A percentile compares a stretch with the other conserved stretches of the same genome.
These are phyloP conservation scores for Lactarius vividus DNA, from an alignment of 768 basidiomycete genomes.

Conservation along the genomic window DNA sequence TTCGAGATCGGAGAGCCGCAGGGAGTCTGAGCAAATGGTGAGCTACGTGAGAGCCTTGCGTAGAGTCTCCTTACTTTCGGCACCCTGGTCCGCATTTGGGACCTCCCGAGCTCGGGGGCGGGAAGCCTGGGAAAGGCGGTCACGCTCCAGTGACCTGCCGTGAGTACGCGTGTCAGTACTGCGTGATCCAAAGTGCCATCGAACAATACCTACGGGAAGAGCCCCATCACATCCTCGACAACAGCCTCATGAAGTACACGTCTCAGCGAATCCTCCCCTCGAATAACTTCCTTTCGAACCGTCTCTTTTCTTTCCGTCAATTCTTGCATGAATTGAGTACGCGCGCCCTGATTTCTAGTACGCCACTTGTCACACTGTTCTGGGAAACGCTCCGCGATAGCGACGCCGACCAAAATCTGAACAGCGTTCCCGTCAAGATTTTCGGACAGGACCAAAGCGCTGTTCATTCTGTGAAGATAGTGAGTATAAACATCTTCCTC, in stretches of 20 bases:
- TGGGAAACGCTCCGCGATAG: conserved; percentile 2
- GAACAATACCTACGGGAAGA: conserved; percentile 13
- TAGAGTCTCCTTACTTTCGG: background rate
- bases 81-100: background rate
- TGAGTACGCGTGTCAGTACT: background rate
- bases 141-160: conserved; percentile 11
- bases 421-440: conserved; percentile 5
- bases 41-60: background rate
- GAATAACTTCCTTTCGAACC: background rate
- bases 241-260: conserved; percentile 6
- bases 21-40: background rate
- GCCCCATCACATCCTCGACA: conserved; percentile 1
- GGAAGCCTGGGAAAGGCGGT: background rate
- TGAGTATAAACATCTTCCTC: background rate
- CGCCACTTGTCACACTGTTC: conserved; percentile 6
- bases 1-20: conserved; percentile 8
- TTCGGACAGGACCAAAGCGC: conserved; percentile 5
- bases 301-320: background rate
- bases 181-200: background rate
- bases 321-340: background rate
- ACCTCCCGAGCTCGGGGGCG: background rate
- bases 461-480: conserved; percentile 4
- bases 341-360: background rate
- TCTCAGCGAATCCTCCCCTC: conserved; percentile 1
- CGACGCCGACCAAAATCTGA: background rate